Conservation (phyloP, 1,284 basidiomycete genomes). For the Caloboletus inedulis region DNA sequence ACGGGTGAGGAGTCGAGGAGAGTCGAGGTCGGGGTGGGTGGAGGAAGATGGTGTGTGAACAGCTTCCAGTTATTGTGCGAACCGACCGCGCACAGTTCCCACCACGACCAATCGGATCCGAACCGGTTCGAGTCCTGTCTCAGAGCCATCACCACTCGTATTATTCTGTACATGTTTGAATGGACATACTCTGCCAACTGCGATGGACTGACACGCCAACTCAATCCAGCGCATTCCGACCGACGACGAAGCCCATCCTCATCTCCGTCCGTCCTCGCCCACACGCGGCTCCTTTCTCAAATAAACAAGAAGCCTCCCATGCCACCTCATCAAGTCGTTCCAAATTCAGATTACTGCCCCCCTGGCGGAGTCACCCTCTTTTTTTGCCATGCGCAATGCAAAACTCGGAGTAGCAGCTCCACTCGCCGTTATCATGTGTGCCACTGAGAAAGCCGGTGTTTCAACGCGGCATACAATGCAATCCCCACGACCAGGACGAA, state of each 20-base stretch:
- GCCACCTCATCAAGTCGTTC: slow-evolving; percentile 9
- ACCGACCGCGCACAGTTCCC: slow-evolving; percentile 21
- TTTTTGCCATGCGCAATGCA: background rate
- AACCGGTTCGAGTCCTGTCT: slow-evolving; percentile 21
- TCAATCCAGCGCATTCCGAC: slow-evolving; percentile 3
- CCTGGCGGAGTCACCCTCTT: background rate
- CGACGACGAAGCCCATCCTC: slow-evolving; percentile 1
- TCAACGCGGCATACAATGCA: slow-evolving; percentile 40
- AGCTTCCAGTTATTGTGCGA: slow-evolving; percentile 12
- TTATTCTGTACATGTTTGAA: background rate
- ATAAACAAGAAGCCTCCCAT: slow-evolving; percentile 5
- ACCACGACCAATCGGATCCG: slow-evolving; percentile 19
- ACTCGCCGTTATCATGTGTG: background rate
- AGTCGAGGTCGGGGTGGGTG: slow-evolving; percentile 5
- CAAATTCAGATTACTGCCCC: background rate
- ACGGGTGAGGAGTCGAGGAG: slow-evolving; percentile 4
- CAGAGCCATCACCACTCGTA: no score
- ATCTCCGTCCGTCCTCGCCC: slow-evolving; percentile 7
- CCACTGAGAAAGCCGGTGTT: slow-evolving; percentile 8
- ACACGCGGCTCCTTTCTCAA: background rate
- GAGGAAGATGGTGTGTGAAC: slow-evolving; percentile 19
- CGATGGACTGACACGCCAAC: background rate
- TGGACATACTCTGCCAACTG: background rate
- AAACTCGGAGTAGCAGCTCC: background rate
- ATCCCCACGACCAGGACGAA: slow-evolving; percentile 37